These are phyloP conservation scores for Neurospora intermedia DNA, from an alignment of 495 filamentous ascomycete genomes.

Conservation along the genomic window DNA sequence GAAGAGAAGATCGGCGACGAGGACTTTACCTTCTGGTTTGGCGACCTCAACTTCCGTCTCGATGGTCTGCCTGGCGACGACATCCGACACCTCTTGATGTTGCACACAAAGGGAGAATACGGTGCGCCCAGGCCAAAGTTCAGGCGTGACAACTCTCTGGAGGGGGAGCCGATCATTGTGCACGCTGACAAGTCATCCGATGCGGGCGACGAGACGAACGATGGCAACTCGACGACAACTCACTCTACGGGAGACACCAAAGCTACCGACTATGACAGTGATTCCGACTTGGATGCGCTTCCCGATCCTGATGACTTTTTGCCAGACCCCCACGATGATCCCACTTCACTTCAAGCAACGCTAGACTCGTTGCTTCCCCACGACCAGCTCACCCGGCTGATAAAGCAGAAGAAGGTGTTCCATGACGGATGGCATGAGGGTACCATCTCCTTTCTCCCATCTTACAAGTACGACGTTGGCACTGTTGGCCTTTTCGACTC, in stretches of 20 bases:
- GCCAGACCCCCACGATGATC: slow-evolving; percentile 40
- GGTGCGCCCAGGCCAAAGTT: slow-evolving; percentile 35
- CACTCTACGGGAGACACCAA: neutral
- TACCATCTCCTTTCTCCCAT: slow-evolving; percentile 76
- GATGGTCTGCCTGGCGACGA: slow-evolving; percentile 83
- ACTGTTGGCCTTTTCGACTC: slow-evolving; percentile 88
- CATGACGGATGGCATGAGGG: slow-evolving; percentile 91
- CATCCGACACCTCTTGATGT: slow-evolving; percentile 71
- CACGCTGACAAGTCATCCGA: slow-evolving; percentile 15
- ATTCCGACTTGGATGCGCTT: slow-evolving; percentile 28
- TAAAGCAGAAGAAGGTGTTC: slow-evolving; percentile 64
- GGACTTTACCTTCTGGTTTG: slow-evolving; percentile 93
- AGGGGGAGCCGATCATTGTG: slow-evolving; percentile 34
- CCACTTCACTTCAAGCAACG: slow-evolving; percentile 64
- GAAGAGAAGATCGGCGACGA: slow-evolving; percentile 74
- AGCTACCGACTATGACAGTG: slow-evolving; percentile 15
- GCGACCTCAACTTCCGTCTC: slow-evolving; percentile 91
- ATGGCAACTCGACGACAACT: slow-evolving; percentile 7
- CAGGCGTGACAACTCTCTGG: slow-evolving; percentile 22
- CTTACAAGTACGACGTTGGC: slow-evolving; percentile 96
- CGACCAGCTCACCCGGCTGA: slow-evolving; percentile 74
- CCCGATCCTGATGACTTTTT: slow-evolving; percentile 47
- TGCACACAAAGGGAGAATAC: slow-evolving; percentile 73
- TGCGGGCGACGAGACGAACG: slow-evolving; percentile 21
- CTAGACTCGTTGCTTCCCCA: slow-evolving; percentile 77